A percentile compares a stretch with the other conserved stretches of the same genome.
These are phyloP conservation scores for Acacia acuminata DNA, from an alignment of 306 rosid species.

Conservation along the genomic window DNA sequence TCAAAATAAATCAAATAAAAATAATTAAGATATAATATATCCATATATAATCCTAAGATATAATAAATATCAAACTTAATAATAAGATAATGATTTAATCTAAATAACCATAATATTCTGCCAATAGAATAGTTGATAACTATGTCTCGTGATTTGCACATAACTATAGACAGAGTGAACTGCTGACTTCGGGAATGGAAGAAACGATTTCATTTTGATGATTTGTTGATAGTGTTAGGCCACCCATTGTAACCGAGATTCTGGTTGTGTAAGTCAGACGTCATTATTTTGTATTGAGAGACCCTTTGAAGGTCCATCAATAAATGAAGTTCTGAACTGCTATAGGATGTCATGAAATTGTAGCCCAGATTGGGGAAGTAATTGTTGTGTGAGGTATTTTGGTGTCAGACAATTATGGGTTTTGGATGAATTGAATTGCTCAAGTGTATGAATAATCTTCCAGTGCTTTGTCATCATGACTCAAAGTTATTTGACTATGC, in stretches of 20 bases:
- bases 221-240: slow-evolving; percentile 29
- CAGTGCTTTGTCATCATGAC: slow-evolving; percentile 44
- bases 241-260: slow-evolving; percentile 23
- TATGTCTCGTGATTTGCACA: too few species aligned
- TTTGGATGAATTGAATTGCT: slow-evolving; percentile 43
- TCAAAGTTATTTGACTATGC: slow-evolving; percentile 43
- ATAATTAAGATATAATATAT: too few species aligned
- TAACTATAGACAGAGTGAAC: slow-evolving; percentile 21
- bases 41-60: too few species aligned
- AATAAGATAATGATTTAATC: too few species aligned
- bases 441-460: slow-evolving; percentile 52
- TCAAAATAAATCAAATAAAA: too few species aligned
- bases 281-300: slow-evolving; percentile 31
- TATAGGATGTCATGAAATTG: slow-evolving; percentile 37
- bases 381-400: slow-evolving; percentile 36
- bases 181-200: slow-evolving; percentile 32
- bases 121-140: too few species aligned
- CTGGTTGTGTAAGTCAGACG: slow-evolving; percentile 35
- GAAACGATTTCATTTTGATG: slow-evolving; percentile 18
- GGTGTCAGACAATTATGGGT: slow-evolving; percentile 34
- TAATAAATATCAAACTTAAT: too few species aligned
- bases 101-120: too few species aligned
- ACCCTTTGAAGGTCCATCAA: slow-evolving; percentile 29
- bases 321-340: slow-evolving; percentile 36
- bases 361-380: slow-evolving; percentile 49